Evolutionary conservation across 2,329 filamentous ascomycete species (phyloP).

Genomic region (Atkinsonella hypoxylon): DNA sequence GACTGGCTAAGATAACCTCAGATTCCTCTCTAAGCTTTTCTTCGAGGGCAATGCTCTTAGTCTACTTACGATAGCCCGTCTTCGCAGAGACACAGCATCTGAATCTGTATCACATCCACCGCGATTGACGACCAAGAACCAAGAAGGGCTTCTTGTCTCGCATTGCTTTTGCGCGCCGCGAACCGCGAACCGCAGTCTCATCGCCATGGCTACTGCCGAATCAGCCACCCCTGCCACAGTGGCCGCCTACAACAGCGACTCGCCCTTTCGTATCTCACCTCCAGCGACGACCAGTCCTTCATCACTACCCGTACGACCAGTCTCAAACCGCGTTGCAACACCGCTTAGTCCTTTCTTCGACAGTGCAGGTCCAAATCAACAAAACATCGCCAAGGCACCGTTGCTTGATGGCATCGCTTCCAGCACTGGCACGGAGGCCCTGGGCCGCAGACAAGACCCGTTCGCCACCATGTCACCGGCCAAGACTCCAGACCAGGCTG

Average conservation of each 20-base stretch:
- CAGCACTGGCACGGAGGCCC: neutral
- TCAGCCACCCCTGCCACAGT: neutral
- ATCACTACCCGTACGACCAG: conserved; percentile 5
- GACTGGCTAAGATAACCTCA: conserved; percentile 9
- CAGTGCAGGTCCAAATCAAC: neutral
- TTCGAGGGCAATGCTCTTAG: neutral
- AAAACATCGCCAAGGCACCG: neutral
- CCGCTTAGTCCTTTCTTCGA: conserved; percentile 11
- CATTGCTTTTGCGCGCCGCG: neutral
- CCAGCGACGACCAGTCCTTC: conserved; percentile 5
- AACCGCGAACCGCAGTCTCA: neutral
- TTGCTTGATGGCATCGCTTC: neutral
- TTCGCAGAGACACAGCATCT: neutral
- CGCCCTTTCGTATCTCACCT: conserved; percentile 3
- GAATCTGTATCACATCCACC: neutral
- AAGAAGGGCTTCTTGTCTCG: neutral
- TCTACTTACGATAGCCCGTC: neutral
- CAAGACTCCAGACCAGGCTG: conserved; percentile 6
- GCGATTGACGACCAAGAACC: neutral
- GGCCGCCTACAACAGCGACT: neutral
- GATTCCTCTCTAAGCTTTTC: neutral
- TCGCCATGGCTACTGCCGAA: conserved; percentile 1
- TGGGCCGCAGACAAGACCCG: conserved; percentile 2
- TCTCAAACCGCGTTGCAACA: conserved; percentile 11
- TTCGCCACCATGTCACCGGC: conserved; percentile 8